These are phyloP conservation scores for Phytophthora meadii DNA, from an alignment of 352 stramenopile species.

Conservation along the genomic window DNA sequence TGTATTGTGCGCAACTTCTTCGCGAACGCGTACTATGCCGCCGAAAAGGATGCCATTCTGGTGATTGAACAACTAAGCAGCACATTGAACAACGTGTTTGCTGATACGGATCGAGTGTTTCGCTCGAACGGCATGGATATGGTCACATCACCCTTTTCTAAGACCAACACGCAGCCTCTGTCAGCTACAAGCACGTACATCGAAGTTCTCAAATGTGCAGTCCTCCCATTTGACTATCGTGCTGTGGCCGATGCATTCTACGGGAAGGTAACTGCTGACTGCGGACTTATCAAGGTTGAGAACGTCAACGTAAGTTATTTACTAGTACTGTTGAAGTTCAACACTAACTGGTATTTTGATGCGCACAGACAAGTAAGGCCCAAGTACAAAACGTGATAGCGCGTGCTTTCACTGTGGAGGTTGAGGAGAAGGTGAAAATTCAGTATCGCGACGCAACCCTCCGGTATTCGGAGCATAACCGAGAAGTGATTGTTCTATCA, in stretches of 20 bases:
- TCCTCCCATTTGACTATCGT: constrained; percentile 2
- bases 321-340: not conserved
- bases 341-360: not conserved
- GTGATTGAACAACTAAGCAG: constrained; percentile 1
- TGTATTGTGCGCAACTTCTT: not conserved
- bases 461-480: constrained; percentile 4
- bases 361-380: not conserved
- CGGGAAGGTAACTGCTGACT: not conserved
- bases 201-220: constrained; percentile 6
- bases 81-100: not conserved
- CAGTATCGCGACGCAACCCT: constrained; percentile 4
- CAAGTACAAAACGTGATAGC: not conserved
- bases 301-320: not conserved
- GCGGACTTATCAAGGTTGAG: not conserved
- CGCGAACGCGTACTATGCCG: not conserved
- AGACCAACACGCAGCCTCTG: not conserved
- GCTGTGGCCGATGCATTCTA: constrained; percentile 2
- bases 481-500: constrained; percentile 6
- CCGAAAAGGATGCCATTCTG: not conserved
- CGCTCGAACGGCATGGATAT: not conserved
- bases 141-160: not conserved
- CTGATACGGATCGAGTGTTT: constrained; percentile 1
- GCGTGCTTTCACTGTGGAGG: constrained; percentile 4
- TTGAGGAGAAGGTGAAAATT: constrained; percentile 6
- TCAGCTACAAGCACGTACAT: not conserved